Evolutionary conservation across 371 early-diverging fungal species (phyloP), one percentile per base, ranked within the genome.

Genomic region (Mortierella sp.): DNA sequence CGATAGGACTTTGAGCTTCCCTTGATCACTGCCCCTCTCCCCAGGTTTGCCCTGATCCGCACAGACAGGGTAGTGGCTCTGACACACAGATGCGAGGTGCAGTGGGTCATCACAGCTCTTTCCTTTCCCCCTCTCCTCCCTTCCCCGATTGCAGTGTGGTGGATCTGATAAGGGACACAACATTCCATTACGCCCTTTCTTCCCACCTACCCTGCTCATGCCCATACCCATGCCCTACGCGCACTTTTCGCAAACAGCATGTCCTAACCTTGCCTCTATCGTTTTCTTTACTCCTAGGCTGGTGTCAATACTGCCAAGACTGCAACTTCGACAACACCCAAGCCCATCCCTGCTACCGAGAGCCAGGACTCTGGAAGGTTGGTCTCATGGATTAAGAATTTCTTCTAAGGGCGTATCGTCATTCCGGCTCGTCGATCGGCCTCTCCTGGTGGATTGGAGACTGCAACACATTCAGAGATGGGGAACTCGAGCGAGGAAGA

Each of bases 371-470:
- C 73, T 70, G 79, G 79, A 79, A 72, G 79, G 79, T 79, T 72
- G 66, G 79, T 79, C 60, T 79, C 79, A 55, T 79, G 79, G 79
- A 66, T 79, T 63, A 79, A 79, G 65, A 60, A 73, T 62, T 79
- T 58, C 52, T 79, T 79, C 55, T 79, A 68, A 68, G 29, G 53
- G 25, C 37, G 37, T 37, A 37, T 37, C 37, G 37, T 37, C 37
- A 37, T 37, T 5, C 37, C n/a, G n/a, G 37, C 37, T 37, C 37
- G 37, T 37, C 37, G 37, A 37, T 37, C 37, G 37, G 37, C 37
- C 37, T 9, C 37, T 9, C 37, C 37, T 9, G 37, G 37, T 37
- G 37, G 37, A 37, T 9, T 37, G 9, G 37, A 37, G 37, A 3
- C 37, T 37, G 37, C 37, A 37, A 9, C 37, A 9, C 37, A 37